These are phyloP conservation scores for Actinidia polygama DNA, from an alignment of 179 eudicot genomes.

Conservation along the genomic window DNA sequence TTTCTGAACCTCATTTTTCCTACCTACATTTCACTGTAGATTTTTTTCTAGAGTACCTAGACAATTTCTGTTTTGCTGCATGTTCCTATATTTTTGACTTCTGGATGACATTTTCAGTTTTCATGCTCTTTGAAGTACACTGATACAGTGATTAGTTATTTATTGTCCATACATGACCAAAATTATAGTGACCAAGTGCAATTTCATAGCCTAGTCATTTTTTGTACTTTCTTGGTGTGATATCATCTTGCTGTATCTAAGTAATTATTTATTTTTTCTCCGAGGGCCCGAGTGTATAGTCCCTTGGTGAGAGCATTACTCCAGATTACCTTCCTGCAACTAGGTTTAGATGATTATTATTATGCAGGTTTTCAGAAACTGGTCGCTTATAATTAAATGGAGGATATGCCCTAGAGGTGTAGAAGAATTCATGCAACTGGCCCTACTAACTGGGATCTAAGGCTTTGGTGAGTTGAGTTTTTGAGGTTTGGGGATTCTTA, in stretches of 20 bases:
- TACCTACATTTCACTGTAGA: background rate
- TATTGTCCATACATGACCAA: background rate
- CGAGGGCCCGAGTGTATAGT: background rate
- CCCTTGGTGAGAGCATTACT: conserved; percentile 7
- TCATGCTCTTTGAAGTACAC: background rate
- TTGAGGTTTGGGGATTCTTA: conserved; percentile 25
- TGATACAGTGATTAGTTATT: background rate
- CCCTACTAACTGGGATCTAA: conserved; percentile 23
- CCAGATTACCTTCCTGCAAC: conserved; percentile 11
- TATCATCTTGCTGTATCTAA: background rate
- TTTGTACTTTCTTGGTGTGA: background rate
- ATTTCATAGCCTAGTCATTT: background rate
- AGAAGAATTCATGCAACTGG: conserved; percentile 9
- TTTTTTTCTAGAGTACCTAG: background rate
- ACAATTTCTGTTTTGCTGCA: background rate
- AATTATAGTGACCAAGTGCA: background rate
- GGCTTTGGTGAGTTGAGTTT: conserved; percentile 25
- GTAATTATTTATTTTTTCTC: background rate
- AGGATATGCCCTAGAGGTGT: conserved; percentile 24
- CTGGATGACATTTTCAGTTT: background rate
- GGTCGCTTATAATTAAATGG: conserved; percentile 20
- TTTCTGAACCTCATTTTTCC: background rate
- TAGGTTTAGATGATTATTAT: conserved; percentile 32
- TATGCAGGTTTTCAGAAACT: conserved; percentile 26
- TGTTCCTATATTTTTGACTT: background rate